Evolutionary conservation across 768 basidiomycete genomes (phyloP), one percentile per base, ranked within the genome.

Genomic region (Suillus subluteus): DNA sequence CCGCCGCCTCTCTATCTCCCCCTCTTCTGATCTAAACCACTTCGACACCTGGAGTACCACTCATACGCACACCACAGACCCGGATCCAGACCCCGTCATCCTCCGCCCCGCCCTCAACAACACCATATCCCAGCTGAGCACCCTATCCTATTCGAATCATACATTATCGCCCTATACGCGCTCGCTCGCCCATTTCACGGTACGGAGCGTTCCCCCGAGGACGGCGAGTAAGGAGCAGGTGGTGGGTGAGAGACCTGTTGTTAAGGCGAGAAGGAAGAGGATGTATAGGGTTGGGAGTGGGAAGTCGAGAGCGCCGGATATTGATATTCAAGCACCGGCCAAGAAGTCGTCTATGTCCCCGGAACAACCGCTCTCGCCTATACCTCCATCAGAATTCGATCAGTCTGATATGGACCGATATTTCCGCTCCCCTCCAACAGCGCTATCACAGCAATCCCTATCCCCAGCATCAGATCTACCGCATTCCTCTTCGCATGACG

Each of bases 121-220:
- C 69, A 88, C 90, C 6, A 83, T 97, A 26, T 93, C 91, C 64
- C 94, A 97, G 68, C 81, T 99, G 12, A 91, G 94, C 21, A 93
- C 92, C 4, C 87, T 99, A 56, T 90, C 88, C 23, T 85, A 90
- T 70, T 95, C 95, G 1, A 95, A 98, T 73, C 97, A 98, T 73
- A 99, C 97, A 0, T 81, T 99, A 4, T 95, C 92, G 1, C 97
- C 96, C 0, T 98, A 97, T 77, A 98, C 96, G 7, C 88, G 95
- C 63, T 89, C 91, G 16, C 83, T 95, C 37, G 90, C 92, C 67
- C 95, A 98, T 77, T 96, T 97, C 76, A 94, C 96, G 1, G 95
- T 98, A 15, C 87, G 96, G 40, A 94, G 93, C 66, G 92, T 91
- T 30, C 95, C 95, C 0, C 92, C 90, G 23, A 81, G 87, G 41